These are phyloP conservation scores for Acaromyces ingoldii DNA, from an alignment of 1,284 basidiomycete genomes.

Conservation along the genomic window DNA sequence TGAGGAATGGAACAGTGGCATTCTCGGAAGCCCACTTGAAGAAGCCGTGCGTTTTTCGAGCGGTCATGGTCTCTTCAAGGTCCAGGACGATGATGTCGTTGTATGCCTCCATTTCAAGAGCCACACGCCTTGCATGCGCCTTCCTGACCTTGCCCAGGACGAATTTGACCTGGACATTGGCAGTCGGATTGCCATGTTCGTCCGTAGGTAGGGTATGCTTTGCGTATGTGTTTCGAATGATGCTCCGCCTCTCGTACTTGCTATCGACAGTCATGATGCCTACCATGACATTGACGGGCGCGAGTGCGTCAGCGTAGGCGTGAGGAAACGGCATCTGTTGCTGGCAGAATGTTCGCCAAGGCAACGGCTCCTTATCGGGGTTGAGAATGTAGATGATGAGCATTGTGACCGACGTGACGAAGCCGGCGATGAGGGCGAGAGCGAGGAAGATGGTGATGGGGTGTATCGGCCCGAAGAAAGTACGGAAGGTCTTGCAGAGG, in stretches of 20 bases:
- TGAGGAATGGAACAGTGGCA: constrained; percentile 73
- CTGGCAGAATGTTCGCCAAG: constrained; percentile 88
- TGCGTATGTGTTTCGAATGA: constrained; percentile 85
- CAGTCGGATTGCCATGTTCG: constrained; percentile 43
- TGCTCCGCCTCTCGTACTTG: constrained; percentile 72
- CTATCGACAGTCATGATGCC: constrained; percentile 85
- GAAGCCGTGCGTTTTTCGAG: constrained; percentile 74
- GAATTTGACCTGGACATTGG: constrained; percentile 82
- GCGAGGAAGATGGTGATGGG: constrained; percentile 33
- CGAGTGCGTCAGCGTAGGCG: constrained; percentile 60
- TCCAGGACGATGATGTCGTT: constrained; percentile 84
- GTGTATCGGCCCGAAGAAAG: constrained; percentile 30
- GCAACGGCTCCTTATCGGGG: constrained; percentile 87
- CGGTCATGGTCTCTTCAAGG: constrained; percentile 83
- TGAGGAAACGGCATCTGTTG: constrained; percentile 55
- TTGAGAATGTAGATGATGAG: constrained; percentile 82
- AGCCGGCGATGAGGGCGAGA: constrained; percentile 30
- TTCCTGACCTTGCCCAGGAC: constrained; percentile 79
- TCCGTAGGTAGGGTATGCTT: constrained; percentile 58
- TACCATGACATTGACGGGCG: constrained; percentile 81
- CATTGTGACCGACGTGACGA: constrained; percentile 35
- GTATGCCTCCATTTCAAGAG: constrained; percentile 86
- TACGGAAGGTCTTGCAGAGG: constrained; percentile 24
- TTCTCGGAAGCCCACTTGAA: constrained; percentile 84
- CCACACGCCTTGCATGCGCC: constrained; percentile 72